phyloP scores from a whole-genome alignment of 306 rosid species.

The Prunus davidiana region DNA sequence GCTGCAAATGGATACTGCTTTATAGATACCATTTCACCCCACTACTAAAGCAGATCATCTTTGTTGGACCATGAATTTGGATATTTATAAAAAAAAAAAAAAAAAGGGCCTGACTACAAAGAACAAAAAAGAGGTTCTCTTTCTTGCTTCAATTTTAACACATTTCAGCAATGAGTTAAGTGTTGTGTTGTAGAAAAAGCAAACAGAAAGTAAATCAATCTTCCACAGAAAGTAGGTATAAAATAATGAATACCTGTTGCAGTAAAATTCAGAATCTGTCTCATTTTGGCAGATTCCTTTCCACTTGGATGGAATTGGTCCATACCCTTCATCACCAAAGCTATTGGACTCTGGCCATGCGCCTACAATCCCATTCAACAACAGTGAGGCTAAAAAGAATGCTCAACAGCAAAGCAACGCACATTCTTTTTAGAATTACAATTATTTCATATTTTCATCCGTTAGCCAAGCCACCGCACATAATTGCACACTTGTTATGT shows the following conservation, averaged over 20 bases:
- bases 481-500: no score
- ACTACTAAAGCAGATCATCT: constrained; percentile 4
- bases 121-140: neutral
- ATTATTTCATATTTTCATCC: neutral
- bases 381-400: neutral
- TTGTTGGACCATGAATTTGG: constrained; percentile 20
- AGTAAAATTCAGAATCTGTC: constrained; percentile 43
- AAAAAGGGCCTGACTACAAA: neutral
- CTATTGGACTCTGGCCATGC: constrained; percentile 87
- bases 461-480: no score
- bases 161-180: neutral
- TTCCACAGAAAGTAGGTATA: neutral
- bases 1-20: constrained; percentile 9
- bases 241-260: constrained; percentile 57
- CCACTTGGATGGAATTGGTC: constrained; percentile 86
- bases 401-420: neutral
- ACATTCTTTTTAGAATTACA: neutral
- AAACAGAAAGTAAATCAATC: neutral
- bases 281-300: constrained; percentile 71
- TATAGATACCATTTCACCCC: constrained; percentile 5
- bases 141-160: neutral
- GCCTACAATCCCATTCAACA: constrained; percentile 32
- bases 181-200: neutral
- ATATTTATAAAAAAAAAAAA: neutral
- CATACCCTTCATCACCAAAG: constrained; percentile 59